Evolutionary conservation across 345 rosid species (phyloP), one percentile per base, ranked within the genome.

Genomic region (Firmiana major): DNA sequence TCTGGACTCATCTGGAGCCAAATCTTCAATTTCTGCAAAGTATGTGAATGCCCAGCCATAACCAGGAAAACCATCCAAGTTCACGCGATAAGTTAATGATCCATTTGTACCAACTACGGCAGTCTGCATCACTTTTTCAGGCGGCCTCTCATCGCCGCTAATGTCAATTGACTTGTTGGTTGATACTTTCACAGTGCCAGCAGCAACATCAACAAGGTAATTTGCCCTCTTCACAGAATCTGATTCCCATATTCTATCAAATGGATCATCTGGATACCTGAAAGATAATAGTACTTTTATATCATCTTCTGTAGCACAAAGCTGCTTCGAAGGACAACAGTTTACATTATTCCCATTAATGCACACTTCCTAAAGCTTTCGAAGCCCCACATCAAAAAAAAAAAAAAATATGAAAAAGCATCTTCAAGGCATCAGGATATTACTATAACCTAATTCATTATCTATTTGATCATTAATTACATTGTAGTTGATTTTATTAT

Each of bases 91-190:
- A 77, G 97, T 90, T 75, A 97, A 81, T 0, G 88, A 87, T 40
- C 98, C 99, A 82, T 97, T 94, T 28, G 90, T 97, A 42, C 99
- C 99, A 48, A 94, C 96, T 79, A 97, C 99, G 78, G 99, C 99
- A 42, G 98, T 94, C 88, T 94, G 99, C 98, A 97, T 97, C 78
- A 97, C 98, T 86, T 86, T 97, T 84, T 88, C 76, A 75, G 99
- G 99, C n/a, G 99, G 92, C 85, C 63, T 83, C 49, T 88, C 91
- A 42, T 77, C 62, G 42, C 38, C 81, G 77, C 74, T 66, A 9
- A 80, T 77, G 76, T 84, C 86, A 1, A 97, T 90, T 0, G 97
- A 87, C 83, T 70, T 67, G 70, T 74, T 54, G 42, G 99, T 97
- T 8, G 98, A 94, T 43, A 97, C 88, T 74, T 82, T 84, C 83